Evolutionary conservation across 805 yeast genomes (phyloP).

Genomic region (Kluyveromyces nonfermentans): DNA sequence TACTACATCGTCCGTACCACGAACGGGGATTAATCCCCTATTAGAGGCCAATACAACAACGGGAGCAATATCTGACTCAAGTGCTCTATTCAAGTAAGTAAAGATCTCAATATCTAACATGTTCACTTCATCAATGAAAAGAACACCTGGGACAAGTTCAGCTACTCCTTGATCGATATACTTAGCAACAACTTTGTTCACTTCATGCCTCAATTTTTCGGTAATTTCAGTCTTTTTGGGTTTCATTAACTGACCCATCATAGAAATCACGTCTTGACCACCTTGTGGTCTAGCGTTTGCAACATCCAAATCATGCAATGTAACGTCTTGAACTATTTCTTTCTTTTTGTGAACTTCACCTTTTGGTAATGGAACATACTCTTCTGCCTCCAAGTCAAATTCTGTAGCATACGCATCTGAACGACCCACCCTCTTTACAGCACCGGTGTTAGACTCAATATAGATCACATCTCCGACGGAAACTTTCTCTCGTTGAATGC

Average conservation of each 20-base stretch:
- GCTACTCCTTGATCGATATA: slow-evolving; percentile 98
- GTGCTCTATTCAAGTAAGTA: slow-evolving; percentile 87
- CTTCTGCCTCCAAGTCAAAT: slow-evolving; percentile 96
- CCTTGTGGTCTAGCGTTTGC: slow-evolving; percentile 96
- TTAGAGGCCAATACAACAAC: slow-evolving; percentile 93
- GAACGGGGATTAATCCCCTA: slow-evolving; percentile 83
- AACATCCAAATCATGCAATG: slow-evolving; percentile 90
- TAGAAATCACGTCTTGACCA: slow-evolving; percentile 90
- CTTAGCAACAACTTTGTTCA: slow-evolving; percentile 89
- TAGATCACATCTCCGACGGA: slow-evolving; percentile 94
- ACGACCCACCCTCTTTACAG: slow-evolving; percentile 94
- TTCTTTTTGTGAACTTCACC: slow-evolving; percentile 98
- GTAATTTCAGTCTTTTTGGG: slow-evolving; percentile 96
- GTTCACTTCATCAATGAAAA: slow-evolving; percentile 96
- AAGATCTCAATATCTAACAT: slow-evolving; percentile 97
- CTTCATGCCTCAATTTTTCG: slow-evolving; percentile 87
- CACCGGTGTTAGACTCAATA: slow-evolving; percentile 95
- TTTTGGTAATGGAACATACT: slow-evolving; percentile 95
- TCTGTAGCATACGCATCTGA: slow-evolving; percentile 99
- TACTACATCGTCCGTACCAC: slow-evolving; percentile 78
- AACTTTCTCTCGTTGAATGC: slow-evolving; percentile 90
- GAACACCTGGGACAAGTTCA: slow-evolving; percentile 93
- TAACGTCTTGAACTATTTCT: slow-evolving; percentile 95
- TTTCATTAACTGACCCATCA: slow-evolving; percentile 95
- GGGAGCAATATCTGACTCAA: slow-evolving; percentile 88